Evolutionary conservation across 2,329 filamentous ascomycete genomes (phyloP), one percentile per base, ranked within the genome.

Genomic region (Chalaropsis thielavioides): DNA sequence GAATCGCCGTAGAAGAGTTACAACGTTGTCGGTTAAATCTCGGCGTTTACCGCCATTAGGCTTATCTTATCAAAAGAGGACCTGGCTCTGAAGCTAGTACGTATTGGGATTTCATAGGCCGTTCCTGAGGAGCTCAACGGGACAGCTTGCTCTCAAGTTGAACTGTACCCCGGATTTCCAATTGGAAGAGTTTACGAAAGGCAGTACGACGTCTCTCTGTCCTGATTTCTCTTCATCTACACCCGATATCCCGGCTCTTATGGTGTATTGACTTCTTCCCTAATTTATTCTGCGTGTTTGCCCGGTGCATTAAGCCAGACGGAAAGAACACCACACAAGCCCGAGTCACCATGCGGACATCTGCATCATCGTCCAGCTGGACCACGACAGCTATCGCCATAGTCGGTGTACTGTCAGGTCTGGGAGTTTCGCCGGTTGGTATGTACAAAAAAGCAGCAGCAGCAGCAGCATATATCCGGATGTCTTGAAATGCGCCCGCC

Each of bases 361-460:
- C 65, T 61, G n/a, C 61, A 10, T 62, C 63, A 41, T 41, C 44
- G 44, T 43, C 59, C 8, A 46, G 43, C 19, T 67, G 66, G 66
- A 54, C 65, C 24, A 54, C 66, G 46, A 65, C 61, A 22, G 66
- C 63, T 31, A 56, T 67, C 54, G 51, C 43, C 51, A 27, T 64
- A 24, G 61, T 62, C 31, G 66, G 66, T 3, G 31, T 67, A 27
- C 24, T 67, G 3, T 65, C 63, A 17, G 56, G 66, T 31, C 44
- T 61, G 17, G 61, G 54, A 58, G 19, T 67, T 17, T 43, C 62
- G 3, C 68, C 68, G 19, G 67, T 65, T 31, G 63, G 63, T 68
- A 66, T 46, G 67, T 67, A n/a, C 19, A 31, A 7, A 22, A 10
- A 5, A 31, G 17, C 6, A 22, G n/a, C 54, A 22, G 19, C 15